Base-by-base conservation (phyloP, 2,329 filamentous ascomycete species). In the Ophiocordyceps australis region DNA sequence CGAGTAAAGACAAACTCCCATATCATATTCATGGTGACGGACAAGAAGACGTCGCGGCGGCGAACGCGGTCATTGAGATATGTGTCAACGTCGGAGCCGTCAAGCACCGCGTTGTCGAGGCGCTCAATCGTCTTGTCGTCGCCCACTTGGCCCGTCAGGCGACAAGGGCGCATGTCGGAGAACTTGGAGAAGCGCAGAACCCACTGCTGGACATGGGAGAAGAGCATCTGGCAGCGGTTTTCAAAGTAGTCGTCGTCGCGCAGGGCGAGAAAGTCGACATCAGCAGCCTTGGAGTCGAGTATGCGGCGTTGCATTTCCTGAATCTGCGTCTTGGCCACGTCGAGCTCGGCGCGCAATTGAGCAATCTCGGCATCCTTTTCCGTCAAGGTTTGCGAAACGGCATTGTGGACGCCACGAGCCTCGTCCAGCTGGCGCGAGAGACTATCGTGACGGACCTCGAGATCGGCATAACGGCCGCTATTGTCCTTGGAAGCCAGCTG, bases 1-100 rank as follows among this genome's bases (percentile, higher is more conserved):
- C 89, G 74, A 7, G 86, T 94, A 47, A 98, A 98, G 46, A 98
- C 75, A 44, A 91, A 94, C 51, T 98, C 89, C 85, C 85, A 98
- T 26, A 98, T 74, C 83, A 98, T 94, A 33, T 79, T 89, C 85
- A 95, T 95, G 29, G 86, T 81, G 50, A 98, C 83, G 20, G 83
- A 89, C 82, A 95, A 94, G 62, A 98, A 94, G 30, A 95, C 74
- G 47, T 95, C 86, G 32, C 86, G 74, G 32, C 89, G 75, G 42
- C 69, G 74, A 28, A 94, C 77, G 20, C 91, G 79, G 47, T 98
- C 86, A 36, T 68, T 67, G 25, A 98, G 73, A 43, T 92, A 89
- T 30, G 62, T 59, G 50, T 95, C 83, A 34, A 93, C 83, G 45
- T 95, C 85, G 23, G 82, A 82, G 33, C 86, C 89, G 52, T 98